Percentiles rank a stretch among this genome's conserved stretches.
phyloP scores from a whole-genome alignment of 352 stramenopile species.

The Thraustochytrium sp. region DNA sequence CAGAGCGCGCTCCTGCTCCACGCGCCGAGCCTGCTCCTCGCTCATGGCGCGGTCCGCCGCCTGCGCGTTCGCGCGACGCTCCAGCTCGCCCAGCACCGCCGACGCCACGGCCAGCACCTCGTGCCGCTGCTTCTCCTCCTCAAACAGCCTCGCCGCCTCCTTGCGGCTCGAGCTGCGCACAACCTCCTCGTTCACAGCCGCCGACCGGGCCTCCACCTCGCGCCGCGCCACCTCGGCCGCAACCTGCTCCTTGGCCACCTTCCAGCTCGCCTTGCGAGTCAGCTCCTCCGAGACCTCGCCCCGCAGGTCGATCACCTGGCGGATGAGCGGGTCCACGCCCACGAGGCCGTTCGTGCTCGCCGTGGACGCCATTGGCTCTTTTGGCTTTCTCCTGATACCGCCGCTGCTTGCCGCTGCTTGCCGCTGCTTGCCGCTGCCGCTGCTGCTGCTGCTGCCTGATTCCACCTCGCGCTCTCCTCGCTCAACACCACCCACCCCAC shows the following conservation, averaged over 20 bases:
- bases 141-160: background rate
- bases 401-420: too few species aligned
- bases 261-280: background rate
- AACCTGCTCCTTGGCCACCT: background rate
- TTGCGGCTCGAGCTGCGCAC: slow-evolving; percentile 3
- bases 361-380: background rate
- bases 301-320: background rate
- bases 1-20: background rate
- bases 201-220: background rate
- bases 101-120: background rate
- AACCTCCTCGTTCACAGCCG: background rate
- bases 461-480: too few species aligned
- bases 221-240: background rate
- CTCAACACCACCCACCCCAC: too few species aligned
- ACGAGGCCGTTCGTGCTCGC: background rate
- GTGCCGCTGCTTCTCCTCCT: slow-evolving; percentile 3
- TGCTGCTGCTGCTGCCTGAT: too few species aligned
- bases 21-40: background rate
- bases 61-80: background rate
- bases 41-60: background rate
- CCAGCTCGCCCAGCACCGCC: background rate
- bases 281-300: background rate
- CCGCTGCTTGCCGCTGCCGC: too few species aligned
- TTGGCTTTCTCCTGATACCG: too few species aligned
- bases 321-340: background rate